These are phyloP conservation scores for Leccinum variabile DNA, from an alignment of 1,284 basidiomycete genomes.

Conservation along the genomic window DNA sequence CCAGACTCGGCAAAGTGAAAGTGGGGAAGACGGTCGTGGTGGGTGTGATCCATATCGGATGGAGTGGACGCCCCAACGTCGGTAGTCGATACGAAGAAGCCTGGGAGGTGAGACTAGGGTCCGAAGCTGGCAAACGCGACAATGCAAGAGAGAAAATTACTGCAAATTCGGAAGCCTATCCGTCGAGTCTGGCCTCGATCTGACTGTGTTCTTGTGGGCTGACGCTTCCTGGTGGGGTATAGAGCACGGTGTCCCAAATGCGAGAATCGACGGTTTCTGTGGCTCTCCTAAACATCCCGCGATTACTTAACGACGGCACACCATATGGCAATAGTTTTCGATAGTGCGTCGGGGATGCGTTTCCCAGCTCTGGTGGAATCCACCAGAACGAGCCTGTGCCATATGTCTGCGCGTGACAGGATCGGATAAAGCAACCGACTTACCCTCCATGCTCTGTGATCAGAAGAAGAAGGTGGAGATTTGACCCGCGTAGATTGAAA, in stretches of 20 bases:
- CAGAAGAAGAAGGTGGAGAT: constrained; percentile 74
- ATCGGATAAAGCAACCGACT: constrained; percentile 16
- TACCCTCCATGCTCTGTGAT: constrained; percentile 63
- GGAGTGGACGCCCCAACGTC: constrained; percentile 49
- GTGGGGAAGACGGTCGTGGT: constrained; percentile 46
- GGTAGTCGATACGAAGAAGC: constrained; percentile 54
- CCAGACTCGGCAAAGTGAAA: constrained; percentile 26
- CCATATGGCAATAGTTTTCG: constrained; percentile 96
- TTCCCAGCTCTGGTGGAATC: constrained; percentile 95
- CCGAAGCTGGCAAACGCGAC: neutral
- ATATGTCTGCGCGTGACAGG: neutral
- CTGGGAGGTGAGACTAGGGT: constrained; percentile 32
- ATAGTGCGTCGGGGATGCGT: constrained; percentile 91
- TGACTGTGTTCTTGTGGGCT: constrained; percentile 74
- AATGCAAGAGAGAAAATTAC: constrained; percentile 36
- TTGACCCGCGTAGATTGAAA: constrained; percentile 83
- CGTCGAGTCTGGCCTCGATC: constrained; percentile 62
- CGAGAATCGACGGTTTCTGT: constrained; percentile 19
- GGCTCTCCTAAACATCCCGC: constrained; percentile 49
- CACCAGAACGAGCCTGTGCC: constrained; percentile 74
- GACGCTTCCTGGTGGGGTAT: constrained; percentile 65
- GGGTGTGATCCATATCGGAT: constrained; percentile 72
- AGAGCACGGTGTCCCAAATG: constrained; percentile 55
- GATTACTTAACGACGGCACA: constrained; percentile 82
- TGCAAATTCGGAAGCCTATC: constrained; percentile 63